Base-by-base conservation (phyloP, 768 basidiomycete genomes). In the Termitomyces sp. region DNA sequence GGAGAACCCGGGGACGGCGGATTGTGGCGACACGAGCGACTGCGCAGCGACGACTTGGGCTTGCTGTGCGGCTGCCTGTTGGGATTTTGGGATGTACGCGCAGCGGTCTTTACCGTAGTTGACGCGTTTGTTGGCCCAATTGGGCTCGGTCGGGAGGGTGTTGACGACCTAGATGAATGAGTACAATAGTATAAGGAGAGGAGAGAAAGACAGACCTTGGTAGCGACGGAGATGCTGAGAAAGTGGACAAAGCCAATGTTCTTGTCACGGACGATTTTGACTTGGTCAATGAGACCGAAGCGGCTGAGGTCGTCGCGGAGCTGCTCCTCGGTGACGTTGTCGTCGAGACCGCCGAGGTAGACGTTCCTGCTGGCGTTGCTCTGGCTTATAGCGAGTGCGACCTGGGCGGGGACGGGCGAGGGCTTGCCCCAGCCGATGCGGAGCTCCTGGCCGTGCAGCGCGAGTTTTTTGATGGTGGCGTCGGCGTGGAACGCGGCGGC, bases 391-490 rank as follows among this genome's bases (percentile, higher is more conserved):
- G 95, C 94, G 27, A 91, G 81, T 3, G 86, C 84, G 13, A 98
- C 93, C 68, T 89, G 86, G 27, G 86, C 83, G 0, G 94, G 92
- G 3, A 98, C 93, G 16, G 89, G 86, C 2, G 87, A 88, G 1
- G 95, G 90, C 71, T 98, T 97, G 30, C 96, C 97, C 96, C 96
- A 99, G 22, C 97, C 97, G 63, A 99, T 95, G 77, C 95, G 95
- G 67, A 99, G 87, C 72, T 98, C 97, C 71, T 97, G 94, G 3
- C 90, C 92, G 69, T 98, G 96, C 15, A 99, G 79, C 20, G 90
- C 75, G 61, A 98, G 76, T 72, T 97, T 98, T 78, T 97, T 95
- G 71, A 98, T 88, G 34, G 89, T 87, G 1, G 96, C 96, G 68
- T 98, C 97, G 41, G 96, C 95, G 67, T 96, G 93, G 83, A 99